Evolutionary conservation across 2,329 filamentous ascomycete genomes (phyloP).

Genomic region (Colletotrichum cereale): DNA sequence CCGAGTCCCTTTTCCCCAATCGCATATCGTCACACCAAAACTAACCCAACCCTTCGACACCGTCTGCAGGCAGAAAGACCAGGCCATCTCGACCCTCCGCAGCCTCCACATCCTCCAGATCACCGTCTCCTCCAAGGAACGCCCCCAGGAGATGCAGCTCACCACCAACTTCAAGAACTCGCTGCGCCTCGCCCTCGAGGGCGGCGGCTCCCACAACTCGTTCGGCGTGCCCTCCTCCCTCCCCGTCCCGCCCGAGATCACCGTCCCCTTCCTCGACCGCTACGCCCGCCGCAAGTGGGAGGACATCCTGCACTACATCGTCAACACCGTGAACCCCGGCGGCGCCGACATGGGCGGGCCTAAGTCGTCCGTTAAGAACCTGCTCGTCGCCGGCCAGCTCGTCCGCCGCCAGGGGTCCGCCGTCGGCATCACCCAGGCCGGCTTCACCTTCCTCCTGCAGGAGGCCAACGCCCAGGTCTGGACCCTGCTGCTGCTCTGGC

Average conservation of each 20-base stretch:
- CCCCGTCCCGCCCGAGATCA: conserved; percentile 72
- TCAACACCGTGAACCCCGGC: conserved; percentile 74
- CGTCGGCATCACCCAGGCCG: conserved; percentile 88
- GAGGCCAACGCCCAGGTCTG: conserved; percentile 98
- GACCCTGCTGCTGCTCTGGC: conserved; percentile 93
- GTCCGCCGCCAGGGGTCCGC: conserved; percentile 70
- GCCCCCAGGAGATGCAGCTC: conserved; percentile 79
- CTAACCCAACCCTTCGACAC: background rate
- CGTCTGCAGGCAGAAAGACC: conserved; percentile 77
- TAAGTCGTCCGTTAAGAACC: conserved; percentile 84
- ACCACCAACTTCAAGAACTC: conserved; percentile 86
- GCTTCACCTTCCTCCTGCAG: conserved; percentile 94
- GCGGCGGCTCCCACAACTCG: conserved; percentile 85
- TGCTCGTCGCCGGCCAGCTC: conserved; percentile 84
- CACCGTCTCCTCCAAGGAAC: conserved; percentile 69
- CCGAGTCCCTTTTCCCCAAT: background rate
- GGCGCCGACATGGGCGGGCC: conserved; percentile 62
- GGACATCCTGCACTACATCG: conserved; percentile 94
- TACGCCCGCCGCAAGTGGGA: conserved; percentile 95
- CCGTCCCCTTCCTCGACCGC: conserved; percentile 80
- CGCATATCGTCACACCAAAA: background rate
- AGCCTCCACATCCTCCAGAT: conserved; percentile 88
- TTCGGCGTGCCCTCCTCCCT: conserved; percentile 88
- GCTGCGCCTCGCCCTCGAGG: conserved; percentile 87
- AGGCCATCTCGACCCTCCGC: conserved; percentile 83